phyloP scores from a whole-genome alignment of 441 rosid species.

The Biscutella auriculata region DNA sequence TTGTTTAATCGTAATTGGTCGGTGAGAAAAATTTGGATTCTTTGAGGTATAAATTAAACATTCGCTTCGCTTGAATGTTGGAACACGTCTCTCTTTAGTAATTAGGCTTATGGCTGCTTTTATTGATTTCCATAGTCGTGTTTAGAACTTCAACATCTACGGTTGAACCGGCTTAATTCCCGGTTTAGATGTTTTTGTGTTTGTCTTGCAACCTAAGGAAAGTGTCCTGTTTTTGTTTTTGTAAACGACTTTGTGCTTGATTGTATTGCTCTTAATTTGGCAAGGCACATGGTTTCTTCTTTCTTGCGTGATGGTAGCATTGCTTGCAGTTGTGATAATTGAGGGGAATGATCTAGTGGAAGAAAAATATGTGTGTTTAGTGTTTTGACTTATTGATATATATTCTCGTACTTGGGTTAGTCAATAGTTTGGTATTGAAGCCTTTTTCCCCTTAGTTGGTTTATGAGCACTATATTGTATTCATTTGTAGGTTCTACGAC shows the following conservation, averaged over 20 bases:
- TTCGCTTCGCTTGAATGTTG: too few species aligned
- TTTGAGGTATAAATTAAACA: too few species aligned
- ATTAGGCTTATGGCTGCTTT: neutral
- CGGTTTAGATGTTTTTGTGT: neutral
- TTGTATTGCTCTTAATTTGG: neutral
- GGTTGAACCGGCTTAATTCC: neutral
- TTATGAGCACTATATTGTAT: conserved; percentile 13
- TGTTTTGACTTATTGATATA: neutral
- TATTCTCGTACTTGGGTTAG: neutral
- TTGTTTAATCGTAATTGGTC: neutral
- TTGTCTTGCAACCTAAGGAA: conserved; percentile 14
- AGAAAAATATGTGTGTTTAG: too few species aligned
- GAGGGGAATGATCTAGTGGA: neutral
- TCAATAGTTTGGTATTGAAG: conserved; percentile 20
- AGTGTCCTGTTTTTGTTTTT: conserved; percentile 9
- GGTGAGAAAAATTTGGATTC: neutral
- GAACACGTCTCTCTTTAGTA: neutral
- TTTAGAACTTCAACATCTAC: neutral
- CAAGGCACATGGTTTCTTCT: conserved; percentile 11
- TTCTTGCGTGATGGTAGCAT: neutral
- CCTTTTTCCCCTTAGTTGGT: neutral
- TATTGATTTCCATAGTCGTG: neutral
- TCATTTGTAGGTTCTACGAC: conserved; percentile 14
- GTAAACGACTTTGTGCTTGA: neutral
- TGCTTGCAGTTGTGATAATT: neutral